Evolutionary conservation across 441 rosid species (phyloP).

Genomic region (Croton setiger): DNA sequence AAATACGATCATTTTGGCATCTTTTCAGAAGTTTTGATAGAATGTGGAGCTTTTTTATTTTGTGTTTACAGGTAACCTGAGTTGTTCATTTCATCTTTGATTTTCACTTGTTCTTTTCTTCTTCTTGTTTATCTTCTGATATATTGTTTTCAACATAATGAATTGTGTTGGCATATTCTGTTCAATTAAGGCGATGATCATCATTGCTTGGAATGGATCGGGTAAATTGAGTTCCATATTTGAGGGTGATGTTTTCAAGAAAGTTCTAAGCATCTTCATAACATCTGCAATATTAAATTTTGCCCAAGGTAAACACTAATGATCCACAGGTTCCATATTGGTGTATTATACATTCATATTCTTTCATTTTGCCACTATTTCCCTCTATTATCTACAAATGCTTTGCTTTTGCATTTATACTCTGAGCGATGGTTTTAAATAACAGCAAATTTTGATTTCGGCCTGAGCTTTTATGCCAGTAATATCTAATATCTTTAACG

Average conservation of each 20-base stretch:
- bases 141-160: background rate
- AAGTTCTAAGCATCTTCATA: constrained; percentile 78
- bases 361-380: background rate
- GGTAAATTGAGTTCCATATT: constrained; percentile 56
- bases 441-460: background rate
- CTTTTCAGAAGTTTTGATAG: constrained; percentile 95
- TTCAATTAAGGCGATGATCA: constrained; percentile 74
- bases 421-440: background rate
- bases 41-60: constrained; percentile 95
- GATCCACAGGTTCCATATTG: background rate
- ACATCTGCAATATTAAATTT: constrained; percentile 95
- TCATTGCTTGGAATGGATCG: constrained; percentile 83
- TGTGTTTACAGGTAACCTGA: constrained; percentile 73
- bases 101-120: constrained; percentile 20
- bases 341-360: background rate
- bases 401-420: background rate
- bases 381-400: background rate
- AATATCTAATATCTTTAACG: background rate
- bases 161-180: background rate
- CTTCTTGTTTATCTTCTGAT: background rate
- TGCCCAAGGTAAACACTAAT: constrained; percentile 67
- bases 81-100: background rate
- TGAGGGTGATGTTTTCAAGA: constrained; percentile 56
- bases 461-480: background rate
- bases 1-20: constrained; percentile 95